Evolutionary conservation across 2,329 filamentous ascomycete genomes (phyloP).

Genomic region (Verticillium dahliae): DNA sequence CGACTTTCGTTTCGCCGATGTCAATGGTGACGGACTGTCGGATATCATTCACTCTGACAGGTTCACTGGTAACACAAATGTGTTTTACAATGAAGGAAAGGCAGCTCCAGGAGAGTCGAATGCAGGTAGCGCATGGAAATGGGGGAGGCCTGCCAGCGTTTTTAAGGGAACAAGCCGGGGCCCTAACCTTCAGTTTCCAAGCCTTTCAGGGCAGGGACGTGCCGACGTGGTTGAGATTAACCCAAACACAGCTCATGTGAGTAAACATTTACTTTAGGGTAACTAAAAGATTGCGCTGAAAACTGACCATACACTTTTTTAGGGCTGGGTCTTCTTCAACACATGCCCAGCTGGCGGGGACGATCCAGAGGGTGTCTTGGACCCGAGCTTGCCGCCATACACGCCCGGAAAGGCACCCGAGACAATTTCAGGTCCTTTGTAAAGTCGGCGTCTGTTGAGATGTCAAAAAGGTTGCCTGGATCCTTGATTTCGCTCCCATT

Average conservation of each 20-base stretch:
- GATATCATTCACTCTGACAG: constrained; percentile 4
- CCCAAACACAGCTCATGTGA: constrained; percentile 1
- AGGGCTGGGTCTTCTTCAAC: constrained; percentile 6
- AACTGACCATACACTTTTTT: background rate
- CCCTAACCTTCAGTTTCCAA: background rate
- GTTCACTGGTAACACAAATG: constrained; percentile 3
- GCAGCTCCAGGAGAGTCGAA: background rate
- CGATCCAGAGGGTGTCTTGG: constrained; percentile 1
- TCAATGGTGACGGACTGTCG: constrained; percentile 19
- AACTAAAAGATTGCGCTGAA: background rate
- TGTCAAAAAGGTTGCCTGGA: too few relatives aligned
- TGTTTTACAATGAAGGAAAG: constrained; percentile 1
- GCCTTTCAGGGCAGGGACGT: constrained; percentile 1
- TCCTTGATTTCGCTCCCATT: too few relatives aligned
- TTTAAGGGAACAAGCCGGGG: constrained; percentile 1
- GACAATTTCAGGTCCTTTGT: too few relatives aligned
- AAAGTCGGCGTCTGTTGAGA: too few relatives aligned
- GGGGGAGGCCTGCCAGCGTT: background rate
- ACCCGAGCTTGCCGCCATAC: constrained; percentile 1
- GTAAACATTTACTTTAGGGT: background rate
- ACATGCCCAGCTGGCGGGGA: constrained; percentile 3
- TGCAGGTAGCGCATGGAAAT: background rate
- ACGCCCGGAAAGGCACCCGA: background rate
- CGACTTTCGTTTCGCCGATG: constrained; percentile 28
- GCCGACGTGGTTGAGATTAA: constrained; percentile 4